Base-by-base conservation (phyloP, 2,329 filamentous ascomycete genomes). In the Aspergillus latus region DNA sequence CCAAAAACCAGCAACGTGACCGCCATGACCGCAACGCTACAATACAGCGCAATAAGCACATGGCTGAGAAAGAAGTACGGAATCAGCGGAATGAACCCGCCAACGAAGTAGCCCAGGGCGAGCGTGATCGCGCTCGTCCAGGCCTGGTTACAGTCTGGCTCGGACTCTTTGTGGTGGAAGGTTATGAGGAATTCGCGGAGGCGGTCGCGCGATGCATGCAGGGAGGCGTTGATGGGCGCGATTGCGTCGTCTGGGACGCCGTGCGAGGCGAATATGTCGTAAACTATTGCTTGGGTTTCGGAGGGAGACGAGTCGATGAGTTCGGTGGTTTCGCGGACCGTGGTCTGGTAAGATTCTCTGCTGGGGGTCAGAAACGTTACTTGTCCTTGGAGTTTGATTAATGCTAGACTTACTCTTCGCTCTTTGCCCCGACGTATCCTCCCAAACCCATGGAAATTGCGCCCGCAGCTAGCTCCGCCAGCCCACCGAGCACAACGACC, bases 361-460 rank as follows among this genome's bases (percentile, higher is more conserved):
- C 16, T 32, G 8, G n/a, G 4, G 8, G 15, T 52, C 28, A 37
- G 15, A 42, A n/a, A 37, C 28, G 9, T 28, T 44, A 37, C 46
- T 9, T 2, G 1, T 32, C 28, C 21, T 21, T 21, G 21, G 21
- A 21, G 21, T 21, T 21, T 45, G 28, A 40, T 1, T 2, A 32
- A 13, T 32, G 16, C 16, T 34, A 7, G 7, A 66, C 78, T 67
- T 74, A 80, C 72, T 74, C 73, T 74, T 82, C 80, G 60, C 77
- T 77, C 62, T 78, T 80, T 1, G 79, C 76, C 11, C 78, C 88
- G 1, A 92, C 80, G 68, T 88, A 91, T 8, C 86, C 88, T n/a
- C 88, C 88, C 5, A 92, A 78, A 0, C 88, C 88, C 89, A 92
- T 92, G 55, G 83, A 88, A 63, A 92, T 89, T 61, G 86, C 85